phyloP scores from a whole-genome alignment of 1,139 yeast genomes.

The Scheffersomyces parashehatae region DNA sequence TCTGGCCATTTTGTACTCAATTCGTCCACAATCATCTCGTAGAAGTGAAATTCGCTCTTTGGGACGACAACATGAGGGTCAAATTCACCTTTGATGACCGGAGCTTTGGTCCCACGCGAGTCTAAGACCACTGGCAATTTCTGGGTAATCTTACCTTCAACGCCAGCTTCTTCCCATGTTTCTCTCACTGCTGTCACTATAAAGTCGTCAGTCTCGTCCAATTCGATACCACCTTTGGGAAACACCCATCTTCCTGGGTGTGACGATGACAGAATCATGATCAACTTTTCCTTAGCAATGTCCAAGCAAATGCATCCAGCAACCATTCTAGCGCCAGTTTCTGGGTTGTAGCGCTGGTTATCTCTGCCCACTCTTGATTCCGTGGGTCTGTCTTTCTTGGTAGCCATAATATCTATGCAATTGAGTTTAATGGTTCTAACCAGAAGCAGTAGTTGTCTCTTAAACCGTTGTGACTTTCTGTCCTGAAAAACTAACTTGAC shows the following conservation, averaged over 20 bases:
- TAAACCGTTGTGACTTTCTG: no score
- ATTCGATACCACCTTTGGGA: slow-evolving; percentile 95
- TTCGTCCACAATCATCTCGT: slow-evolving; percentile 63
- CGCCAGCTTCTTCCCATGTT: slow-evolving; percentile 98
- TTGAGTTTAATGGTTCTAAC: no score
- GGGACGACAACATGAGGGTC: slow-evolving; percentile 50
- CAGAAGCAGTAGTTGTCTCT: no score
- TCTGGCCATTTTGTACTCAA: slow-evolving; percentile 79
- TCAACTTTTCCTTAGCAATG: slow-evolving; percentile 55
- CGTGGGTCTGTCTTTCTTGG: slow-evolving; percentile 13
- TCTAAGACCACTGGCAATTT: slow-evolving; percentile 70
- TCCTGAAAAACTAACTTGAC: no score
- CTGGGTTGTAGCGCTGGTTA: slow-evolving; percentile 44
- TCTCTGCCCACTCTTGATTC: slow-evolving; percentile 36
- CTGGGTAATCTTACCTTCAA: slow-evolving; percentile 57
- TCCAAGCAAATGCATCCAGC: slow-evolving; percentile 88
- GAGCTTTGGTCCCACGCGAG: slow-evolving; percentile 63
- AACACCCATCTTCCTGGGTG: slow-evolving; percentile 75
- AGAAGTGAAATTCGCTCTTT: slow-evolving; percentile 80
- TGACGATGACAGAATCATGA: slow-evolving; percentile 75
- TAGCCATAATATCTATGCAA: no score
- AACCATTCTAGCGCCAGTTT: slow-evolving; percentile 77
- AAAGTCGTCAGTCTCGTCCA: slow-evolving; percentile 67
- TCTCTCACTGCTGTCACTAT: slow-evolving; percentile 72
- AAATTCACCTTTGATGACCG: slow-evolving; percentile 45